Base-by-base conservation (phyloP, 2,329 filamentous ascomycete genomes). In the Beauveria australis region DNA sequence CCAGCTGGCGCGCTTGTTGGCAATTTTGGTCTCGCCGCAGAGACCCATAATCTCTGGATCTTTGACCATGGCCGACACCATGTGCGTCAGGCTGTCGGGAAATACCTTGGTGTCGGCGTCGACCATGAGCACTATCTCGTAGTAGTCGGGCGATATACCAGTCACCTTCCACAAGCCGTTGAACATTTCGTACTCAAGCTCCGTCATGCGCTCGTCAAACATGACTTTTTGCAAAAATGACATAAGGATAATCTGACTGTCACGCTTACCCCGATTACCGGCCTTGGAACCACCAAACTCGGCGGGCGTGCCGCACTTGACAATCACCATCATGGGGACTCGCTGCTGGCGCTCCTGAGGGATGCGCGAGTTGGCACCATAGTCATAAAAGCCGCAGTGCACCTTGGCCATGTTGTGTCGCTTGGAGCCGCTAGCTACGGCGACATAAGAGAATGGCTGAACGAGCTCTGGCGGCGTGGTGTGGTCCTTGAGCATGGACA, bases 171-270 rank as follows among this genome's bases (percentile, higher is more conserved):
- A 99, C 64, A 99, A 82, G 59, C 94, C 94, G 72, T 97, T 99
- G 80, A 99, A 99, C 90, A 99, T 97, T 72, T 99, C 94, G 71
- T 92, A 99, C 74, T 99, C 94, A 57, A 99, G 87, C 74, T 99
- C 93, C 19, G 95, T 99, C 94, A 99, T 99, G 64, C 94, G 89
- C 77, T 99, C 95, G 73, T 99, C 94, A 69, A 99, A 99, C 94
- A 99, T 99, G 71, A 99, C 94, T 79, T 99, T 99, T 73, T 99
- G 94, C 67, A 99, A 79, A 82, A 99, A 99, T 5, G 92, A 97
- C 94, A 99, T 99, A 66, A 99, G 82, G 67, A 99, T 94, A 70
- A 99, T 97, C 75, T 99, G 94, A 79, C 91, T 96, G 81, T 99
- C 94, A 72, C 94, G 91, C 81, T 99, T 99, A 75, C 94, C 95